Conservation (phyloP, 2,329 filamentous ascomycete species). For the Diaporthe vaccinii region DNA sequence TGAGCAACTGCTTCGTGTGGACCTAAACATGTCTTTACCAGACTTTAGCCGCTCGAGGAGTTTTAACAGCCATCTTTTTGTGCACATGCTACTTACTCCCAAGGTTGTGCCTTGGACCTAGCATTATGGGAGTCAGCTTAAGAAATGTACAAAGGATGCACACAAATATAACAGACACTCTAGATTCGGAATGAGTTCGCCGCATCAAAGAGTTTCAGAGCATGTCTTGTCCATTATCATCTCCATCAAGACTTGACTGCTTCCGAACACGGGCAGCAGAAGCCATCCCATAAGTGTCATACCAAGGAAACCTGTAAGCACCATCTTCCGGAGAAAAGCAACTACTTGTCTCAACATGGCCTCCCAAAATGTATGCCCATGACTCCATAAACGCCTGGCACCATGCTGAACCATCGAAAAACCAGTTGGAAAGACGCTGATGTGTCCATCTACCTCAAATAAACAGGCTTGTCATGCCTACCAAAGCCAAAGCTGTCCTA, state of each 20-base stretch:
- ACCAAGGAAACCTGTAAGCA: not conserved
- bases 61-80: not conserved
- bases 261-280: not conserved
- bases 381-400: not conserved
- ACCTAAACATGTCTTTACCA: not conserved
- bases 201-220: not conserved
- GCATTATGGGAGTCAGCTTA: too few species aligned
- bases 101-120: not conserved
- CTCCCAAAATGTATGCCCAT: not conserved
- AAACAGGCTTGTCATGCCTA: not conserved
- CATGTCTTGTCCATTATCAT: not conserved
- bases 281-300: too few species aligned
- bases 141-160: not conserved
- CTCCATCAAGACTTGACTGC: not conserved
- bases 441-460: not conserved
- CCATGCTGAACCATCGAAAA: not conserved
- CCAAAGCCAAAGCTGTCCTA: not conserved
- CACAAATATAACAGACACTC: not conserved
- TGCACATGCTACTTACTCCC: not conserved
- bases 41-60: not conserved
- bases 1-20: not conserved
- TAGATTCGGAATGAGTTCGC: not conserved
- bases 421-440: not conserved
- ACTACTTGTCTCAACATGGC: not conserved
- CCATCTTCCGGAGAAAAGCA: not conserved